A percentile compares a stretch with the other conserved stretches of the same genome.
phyloP scores from a whole-genome alignment of 495 filamentous ascomycete genomes.

The Tuber indicum region DNA sequence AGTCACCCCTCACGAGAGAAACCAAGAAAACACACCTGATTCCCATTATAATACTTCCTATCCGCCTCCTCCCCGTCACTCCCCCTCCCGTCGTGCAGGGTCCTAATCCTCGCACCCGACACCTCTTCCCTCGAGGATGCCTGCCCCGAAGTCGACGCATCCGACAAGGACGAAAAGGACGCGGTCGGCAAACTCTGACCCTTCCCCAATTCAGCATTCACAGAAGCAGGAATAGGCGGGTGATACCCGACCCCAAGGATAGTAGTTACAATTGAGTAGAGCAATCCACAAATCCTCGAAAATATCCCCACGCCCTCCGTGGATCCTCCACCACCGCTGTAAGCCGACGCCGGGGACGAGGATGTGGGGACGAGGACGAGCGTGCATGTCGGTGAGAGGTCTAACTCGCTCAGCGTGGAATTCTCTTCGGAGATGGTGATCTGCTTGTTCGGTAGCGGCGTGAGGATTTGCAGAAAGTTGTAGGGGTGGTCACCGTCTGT shows the following conservation, averaged over 20 bases:
- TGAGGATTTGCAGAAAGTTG: constrained; percentile 75
- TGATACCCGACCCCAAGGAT: constrained; percentile 50
- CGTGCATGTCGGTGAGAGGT: constrained; percentile 68
- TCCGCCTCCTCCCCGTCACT: constrained; percentile 41
- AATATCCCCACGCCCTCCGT: constrained; percentile 40
- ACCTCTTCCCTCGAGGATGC: constrained; percentile 28
- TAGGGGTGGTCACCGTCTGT: constrained; percentile 52
- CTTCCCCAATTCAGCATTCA: constrained; percentile 1
- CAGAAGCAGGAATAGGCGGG: constrained; percentile 15
- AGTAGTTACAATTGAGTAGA: constrained; percentile 48
- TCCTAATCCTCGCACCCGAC: constrained; percentile 49
- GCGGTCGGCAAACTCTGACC: constrained; percentile 20
- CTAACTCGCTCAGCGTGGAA: constrained; percentile 58
- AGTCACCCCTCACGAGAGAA: neutral
- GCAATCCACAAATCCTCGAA: constrained; percentile 45
- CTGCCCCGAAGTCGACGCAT: constrained; percentile 4
- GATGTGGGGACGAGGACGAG: constrained; percentile 70
- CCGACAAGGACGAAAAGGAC: neutral
- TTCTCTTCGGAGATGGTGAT: constrained; percentile 69
- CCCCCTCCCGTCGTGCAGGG: constrained; percentile 54
- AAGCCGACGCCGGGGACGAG: constrained; percentile 56
- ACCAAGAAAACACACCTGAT: constrained; percentile 51
- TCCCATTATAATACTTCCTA: constrained; percentile 63
- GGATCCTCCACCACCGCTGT: constrained; percentile 42
- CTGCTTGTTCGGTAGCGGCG: constrained; percentile 66